Conservation (phyloP, 1,284 basidiomycete genomes). For the Ustilago lituana region DNA sequence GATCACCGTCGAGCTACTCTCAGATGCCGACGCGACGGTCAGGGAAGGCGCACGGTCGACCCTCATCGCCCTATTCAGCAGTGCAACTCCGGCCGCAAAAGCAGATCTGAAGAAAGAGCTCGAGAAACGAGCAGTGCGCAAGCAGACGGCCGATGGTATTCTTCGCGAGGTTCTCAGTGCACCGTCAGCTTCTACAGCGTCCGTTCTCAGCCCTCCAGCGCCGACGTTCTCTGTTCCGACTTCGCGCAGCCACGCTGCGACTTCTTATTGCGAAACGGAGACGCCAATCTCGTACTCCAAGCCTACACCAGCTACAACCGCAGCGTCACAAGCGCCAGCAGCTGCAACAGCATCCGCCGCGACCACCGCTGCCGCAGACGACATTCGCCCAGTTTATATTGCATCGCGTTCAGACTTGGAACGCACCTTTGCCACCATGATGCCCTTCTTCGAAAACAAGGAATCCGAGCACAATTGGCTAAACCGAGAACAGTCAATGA, state of each 20-base stretch:
- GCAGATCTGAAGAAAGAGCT: constrained; percentile 93
- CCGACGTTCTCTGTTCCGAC: constrained; percentile 10
- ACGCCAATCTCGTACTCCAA: constrained; percentile 7
- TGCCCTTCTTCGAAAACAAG: constrained; percentile 86
- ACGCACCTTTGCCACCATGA: constrained; percentile 81
- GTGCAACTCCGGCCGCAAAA: constrained; percentile 81
- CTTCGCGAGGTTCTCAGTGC: constrained; percentile 68
- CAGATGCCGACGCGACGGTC: constrained; percentile 89
- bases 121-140: constrained; percentile 71
- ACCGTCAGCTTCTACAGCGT: constrained; percentile 12
- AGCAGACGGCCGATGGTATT: constrained; percentile 75
- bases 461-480: constrained; percentile 98
- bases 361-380: constrained; percentile 40
- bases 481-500: constrained; percentile 80
- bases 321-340: neutral
- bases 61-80: constrained; percentile 84
- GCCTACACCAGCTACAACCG: neutral
- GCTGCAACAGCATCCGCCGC: constrained; percentile 16
- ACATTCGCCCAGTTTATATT: constrained; percentile 72
- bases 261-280: constrained; percentile 7
- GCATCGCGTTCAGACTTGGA: constrained; percentile 86
- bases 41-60: constrained; percentile 84
- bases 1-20: constrained; percentile 81
- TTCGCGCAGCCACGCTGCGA: constrained; percentile 1
- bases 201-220: constrained; percentile 15